A percentile compares a stretch with the other conserved stretches of the same genome.
phyloP scores from a whole-genome alignment of 1,284 basidiomycete genomes.

The Golubevia sp. region DNA sequence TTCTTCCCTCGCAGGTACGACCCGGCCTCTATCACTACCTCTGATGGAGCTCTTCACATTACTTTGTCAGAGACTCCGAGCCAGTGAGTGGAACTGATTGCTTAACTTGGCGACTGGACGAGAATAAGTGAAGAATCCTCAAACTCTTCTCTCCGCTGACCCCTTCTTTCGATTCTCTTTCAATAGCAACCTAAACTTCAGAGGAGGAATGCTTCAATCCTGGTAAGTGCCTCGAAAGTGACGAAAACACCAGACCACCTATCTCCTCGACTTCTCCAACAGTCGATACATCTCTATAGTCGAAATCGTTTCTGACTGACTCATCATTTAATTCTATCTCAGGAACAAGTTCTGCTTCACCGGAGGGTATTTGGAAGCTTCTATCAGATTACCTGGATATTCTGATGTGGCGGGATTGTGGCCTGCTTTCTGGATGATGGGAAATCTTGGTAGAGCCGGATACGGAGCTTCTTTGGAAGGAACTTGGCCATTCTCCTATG shows the following conservation, averaged over 20 bases:
- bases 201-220: no score
- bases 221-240: no score
- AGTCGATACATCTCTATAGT: no score
- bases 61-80: slow-evolving; percentile 37
- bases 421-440: slow-evolving; percentile 64
- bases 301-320: no score
- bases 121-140: no score
- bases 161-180: no score
- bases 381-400: slow-evolving; percentile 6
- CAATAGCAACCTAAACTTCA: slow-evolving; percentile 58
- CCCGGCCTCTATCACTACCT: slow-evolving; percentile 47
- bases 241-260: no score
- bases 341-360: slow-evolving; percentile 61
- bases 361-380: slow-evolving; percentile 34
- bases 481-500: slow-evolving; percentile 1
- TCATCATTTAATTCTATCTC: slow-evolving; percentile 43
- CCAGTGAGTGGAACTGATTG: no score
- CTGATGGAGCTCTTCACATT: slow-evolving; percentile 36
- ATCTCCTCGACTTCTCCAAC: no score
- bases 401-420: slow-evolving; percentile 68
- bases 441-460: not conserved
- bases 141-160: no score
- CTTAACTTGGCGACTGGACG: no score
- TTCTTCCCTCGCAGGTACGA: no score
- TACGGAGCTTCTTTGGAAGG: not conserved